Evolutionary conservation across 2,329 filamentous ascomycete genomes (phyloP), one percentile per base, ranked within the genome.

Genomic region (Phyllosticta citriasiana): DNA sequence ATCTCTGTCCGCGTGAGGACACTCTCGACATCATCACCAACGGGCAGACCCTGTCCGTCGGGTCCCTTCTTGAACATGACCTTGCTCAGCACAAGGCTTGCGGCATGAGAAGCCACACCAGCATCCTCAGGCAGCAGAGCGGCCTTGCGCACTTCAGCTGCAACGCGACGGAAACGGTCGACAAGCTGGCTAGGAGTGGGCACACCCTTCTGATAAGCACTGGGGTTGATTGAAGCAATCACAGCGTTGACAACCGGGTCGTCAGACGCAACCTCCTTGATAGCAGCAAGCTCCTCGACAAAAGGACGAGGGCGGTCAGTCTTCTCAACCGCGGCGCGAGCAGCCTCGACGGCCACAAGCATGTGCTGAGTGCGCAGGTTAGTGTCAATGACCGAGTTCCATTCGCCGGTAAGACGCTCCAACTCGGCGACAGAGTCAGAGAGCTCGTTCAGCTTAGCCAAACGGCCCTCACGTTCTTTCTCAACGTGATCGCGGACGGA

Each of bases 351-450:
- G 22, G 94, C 94, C 40, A 99, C 91, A 71, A 97, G 91, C 27
- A 99, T 86, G 77, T 97, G 92, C 76, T 99, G 94, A 0, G 94
- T 97, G 75, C 89, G 88, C 65, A 97, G 84, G 77, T 94, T 97
- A 63, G 84, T 81, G 72, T 97, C 91, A 24, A 99, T 85, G 47
- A 97, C 90, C 51, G 86, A 84, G 76, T 93, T 95, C 91, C 91
- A 97, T 66, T 91, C 88, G 1, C 84, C 84, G 1, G 92, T 95
- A 60, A 99, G 84, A 74, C 87, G 86, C 78, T 97, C 92, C 12
- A 99, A 85, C 68, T 95, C 89, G 50, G 82, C 80, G 19, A 99
- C 89, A 12, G 87, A 87, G 35, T 84, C 79, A 19, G 87, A 88
- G 30, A 99, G 84, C 72, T 93, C 87, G 61, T 85, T 83, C 30